Conservation (phyloP, 169 alveolate species). For the Nephromyces sp. region DNA sequence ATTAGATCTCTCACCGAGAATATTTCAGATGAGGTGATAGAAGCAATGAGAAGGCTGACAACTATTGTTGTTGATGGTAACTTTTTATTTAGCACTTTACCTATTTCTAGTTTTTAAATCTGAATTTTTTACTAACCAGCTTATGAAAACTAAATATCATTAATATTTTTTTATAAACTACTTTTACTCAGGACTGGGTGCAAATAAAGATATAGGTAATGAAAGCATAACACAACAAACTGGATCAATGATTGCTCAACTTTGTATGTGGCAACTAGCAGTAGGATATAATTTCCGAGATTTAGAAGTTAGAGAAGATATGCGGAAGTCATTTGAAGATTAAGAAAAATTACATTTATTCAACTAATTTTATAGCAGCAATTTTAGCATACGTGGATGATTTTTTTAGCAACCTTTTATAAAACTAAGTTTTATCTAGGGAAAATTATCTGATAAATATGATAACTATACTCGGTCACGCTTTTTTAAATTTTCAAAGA, state of each 20-base stretch:
- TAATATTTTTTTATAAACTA: not conserved
- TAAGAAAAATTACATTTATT: no score
- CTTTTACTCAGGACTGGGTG: not conserved
- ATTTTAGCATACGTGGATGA: no score
- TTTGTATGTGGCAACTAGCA: conserved; percentile 69
- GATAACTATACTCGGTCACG: no score
- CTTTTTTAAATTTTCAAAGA: no score
- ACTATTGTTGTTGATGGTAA: not conserved
- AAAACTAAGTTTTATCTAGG: no score
- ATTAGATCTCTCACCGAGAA: conserved; percentile 52
- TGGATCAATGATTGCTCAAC: conserved; percentile 47
- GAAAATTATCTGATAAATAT: no score
- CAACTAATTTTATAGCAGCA: no score
- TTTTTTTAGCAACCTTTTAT: no score
- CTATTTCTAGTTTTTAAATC: no score
- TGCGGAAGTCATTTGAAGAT: conserved; percentile 30
- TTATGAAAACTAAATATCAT: no score
- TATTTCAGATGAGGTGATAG: conserved; percentile 50
- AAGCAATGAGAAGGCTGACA: conserved; percentile 53
- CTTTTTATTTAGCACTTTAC: no score
- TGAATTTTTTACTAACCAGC: no score
- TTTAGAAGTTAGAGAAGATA: conserved; percentile 51
- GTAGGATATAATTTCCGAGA: conserved; percentile 61
- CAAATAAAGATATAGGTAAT: conserved; percentile 21
- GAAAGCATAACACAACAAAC: conserved; percentile 54